Evolutionary conservation across 164 flowering plant species (phyloP).

Genomic region (Protea cynaroides): DNA sequence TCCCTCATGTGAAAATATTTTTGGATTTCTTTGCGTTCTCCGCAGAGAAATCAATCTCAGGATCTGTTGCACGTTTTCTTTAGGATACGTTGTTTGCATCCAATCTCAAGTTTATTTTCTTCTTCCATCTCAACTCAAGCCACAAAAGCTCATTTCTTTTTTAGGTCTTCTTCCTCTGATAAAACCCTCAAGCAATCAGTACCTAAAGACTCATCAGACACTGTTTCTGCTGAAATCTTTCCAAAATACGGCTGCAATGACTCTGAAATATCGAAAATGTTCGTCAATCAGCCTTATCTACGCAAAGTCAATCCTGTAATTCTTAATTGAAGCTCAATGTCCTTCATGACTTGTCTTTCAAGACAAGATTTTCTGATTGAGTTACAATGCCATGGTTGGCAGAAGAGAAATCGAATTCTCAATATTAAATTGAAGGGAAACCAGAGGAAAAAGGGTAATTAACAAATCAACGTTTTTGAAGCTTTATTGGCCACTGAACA

Average conservation of each 20-base stretch:
- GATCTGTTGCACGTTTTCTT: no score
- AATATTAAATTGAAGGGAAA: no score
- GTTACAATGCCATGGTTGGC: no score
- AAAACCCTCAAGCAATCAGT: background rate
- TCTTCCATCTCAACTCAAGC: background rate
- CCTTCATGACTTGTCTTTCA: slow-evolving; percentile 26
- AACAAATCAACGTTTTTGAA: no score
- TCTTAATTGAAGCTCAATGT: slow-evolving; percentile 35
- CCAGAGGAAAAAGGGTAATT: no score
- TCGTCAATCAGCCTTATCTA: slow-evolving; percentile 36
- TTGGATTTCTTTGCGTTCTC: no score
- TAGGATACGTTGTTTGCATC: background rate
- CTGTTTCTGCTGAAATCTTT: background rate
- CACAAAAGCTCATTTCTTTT: background rate
- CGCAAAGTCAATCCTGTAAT: slow-evolving; percentile 16
- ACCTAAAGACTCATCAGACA: background rate
- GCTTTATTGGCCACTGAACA: no score
- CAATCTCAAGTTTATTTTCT: background rate
- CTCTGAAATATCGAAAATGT: slow-evolving; percentile 31
- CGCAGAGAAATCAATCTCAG: no score
- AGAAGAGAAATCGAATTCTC: no score
- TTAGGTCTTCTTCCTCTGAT: background rate
- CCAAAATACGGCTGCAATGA: slow-evolving; percentile 31
- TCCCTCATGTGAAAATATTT: no score
- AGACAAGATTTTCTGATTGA: no score